These are phyloP conservation scores for Eucalyptus pumila DNA, from an alignment of 345 rosid genomes.

Conservation along the genomic window DNA sequence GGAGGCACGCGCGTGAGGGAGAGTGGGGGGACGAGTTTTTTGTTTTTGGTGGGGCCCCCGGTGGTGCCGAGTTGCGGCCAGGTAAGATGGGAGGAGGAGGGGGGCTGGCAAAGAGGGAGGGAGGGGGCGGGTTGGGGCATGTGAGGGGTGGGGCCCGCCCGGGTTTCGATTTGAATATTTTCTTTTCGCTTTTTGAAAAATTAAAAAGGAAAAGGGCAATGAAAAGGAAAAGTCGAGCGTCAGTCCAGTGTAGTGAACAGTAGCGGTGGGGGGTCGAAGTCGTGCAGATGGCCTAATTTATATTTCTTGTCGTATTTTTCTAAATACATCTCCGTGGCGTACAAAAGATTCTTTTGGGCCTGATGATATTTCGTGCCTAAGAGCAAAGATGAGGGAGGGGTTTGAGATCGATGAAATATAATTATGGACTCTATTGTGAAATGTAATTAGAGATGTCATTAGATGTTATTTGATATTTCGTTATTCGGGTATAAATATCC, in stretches of 20 bases:
- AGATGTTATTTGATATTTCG: background rate
- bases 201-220: background rate
- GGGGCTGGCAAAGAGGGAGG: background rate
- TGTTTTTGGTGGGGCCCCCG: background rate
- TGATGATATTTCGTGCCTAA: background rate
- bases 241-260: background rate
- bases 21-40: background rate
- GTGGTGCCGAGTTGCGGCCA: background rate
- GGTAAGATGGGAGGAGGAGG: background rate
- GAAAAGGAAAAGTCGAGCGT: background rate
- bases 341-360: background rate
- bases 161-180: background rate
- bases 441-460: background rate
- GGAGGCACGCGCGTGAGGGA: background rate
- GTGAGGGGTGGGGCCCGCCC: background rate
- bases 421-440: too few relatives aligned
- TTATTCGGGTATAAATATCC: rapidly evolving
- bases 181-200: background rate
- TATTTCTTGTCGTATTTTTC: background rate
- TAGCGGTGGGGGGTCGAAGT: background rate
- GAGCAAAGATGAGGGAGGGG: background rate
- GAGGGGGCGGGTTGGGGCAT: background rate
- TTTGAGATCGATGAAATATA: background rate
- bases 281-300: background rate
- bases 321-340: background rate